These are phyloP conservation scores for Limnanthes douglasii DNA, from an alignment of 345 rosid species.

Conservation along the genomic window DNA sequence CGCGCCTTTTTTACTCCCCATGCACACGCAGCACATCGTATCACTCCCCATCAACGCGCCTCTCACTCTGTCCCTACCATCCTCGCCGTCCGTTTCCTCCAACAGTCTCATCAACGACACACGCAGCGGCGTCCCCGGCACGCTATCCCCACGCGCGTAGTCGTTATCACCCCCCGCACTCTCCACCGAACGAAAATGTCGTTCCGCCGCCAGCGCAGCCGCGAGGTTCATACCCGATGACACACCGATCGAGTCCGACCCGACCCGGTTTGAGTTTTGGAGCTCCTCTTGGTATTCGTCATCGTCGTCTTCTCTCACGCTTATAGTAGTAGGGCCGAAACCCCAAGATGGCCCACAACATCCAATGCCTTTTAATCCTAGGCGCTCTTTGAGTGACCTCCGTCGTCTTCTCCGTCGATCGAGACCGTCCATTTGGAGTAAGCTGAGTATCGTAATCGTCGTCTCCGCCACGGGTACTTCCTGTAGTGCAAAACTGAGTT, in stretches of 20 bases:
- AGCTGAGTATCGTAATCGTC: constrained; percentile 28
- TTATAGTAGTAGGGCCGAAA: constrained; percentile 14
- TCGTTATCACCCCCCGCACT: constrained; percentile 19
- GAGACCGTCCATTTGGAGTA: constrained; percentile 42
- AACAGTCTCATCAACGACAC: constrained; percentile 71
- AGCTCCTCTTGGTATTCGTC: constrained; percentile 12
- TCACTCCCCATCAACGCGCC: constrained; percentile 22
- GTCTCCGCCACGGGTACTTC: constrained; percentile 13
- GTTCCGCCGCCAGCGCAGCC: constrained; percentile 73
- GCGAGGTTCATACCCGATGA: constrained; percentile 68
- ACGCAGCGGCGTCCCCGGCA: constrained; percentile 36
- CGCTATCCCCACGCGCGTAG: constrained; percentile 27
- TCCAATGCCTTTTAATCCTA: constrained; percentile 43
- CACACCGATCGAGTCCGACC: constrained; percentile 9
- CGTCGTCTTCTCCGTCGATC: constrained; percentile 24
- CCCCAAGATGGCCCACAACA: constrained; percentile 68
- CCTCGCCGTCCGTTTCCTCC: constrained; percentile 28
- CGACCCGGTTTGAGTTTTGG: constrained; percentile 3
- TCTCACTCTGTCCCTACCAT: constrained; percentile 7
- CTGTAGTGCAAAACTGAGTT: constrained; percentile 29
- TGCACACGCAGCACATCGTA: constrained; percentile 68
- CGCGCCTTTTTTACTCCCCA: constrained; percentile 54
- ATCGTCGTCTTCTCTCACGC: constrained; percentile 23
- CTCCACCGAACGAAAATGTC: constrained; percentile 32
- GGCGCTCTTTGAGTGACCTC: constrained; percentile 40